Conservation (phyloP, 495 filamentous ascomycete species). For the Xylaria acuta region DNA sequence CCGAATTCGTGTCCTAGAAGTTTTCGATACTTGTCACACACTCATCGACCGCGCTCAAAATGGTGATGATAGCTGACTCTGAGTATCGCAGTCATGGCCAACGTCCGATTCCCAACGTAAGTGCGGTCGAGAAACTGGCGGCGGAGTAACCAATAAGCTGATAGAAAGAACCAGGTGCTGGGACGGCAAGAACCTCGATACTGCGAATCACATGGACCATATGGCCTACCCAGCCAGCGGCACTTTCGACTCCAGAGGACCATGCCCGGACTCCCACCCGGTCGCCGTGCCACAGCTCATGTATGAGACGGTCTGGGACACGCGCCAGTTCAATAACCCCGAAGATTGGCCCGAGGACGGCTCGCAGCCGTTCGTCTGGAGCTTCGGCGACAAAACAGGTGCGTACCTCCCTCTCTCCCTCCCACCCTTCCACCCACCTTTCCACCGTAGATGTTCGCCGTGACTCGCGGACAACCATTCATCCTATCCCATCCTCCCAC, state of each 20-base stretch:
- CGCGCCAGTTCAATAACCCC: conserved; percentile 47
- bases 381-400: conserved; percentile 46
- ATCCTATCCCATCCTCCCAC: too few species aligned
- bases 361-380: conserved; percentile 51
- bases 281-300: conserved; percentile 43
- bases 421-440: too few species aligned
- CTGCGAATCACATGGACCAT: conserved; percentile 41
- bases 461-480: too few species aligned
- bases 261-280: conserved; percentile 38
- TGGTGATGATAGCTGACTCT: conserved; percentile 4
- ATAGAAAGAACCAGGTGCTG: conserved; percentile 35
- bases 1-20: background rate
- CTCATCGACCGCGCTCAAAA: background rate
- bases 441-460: too few species aligned
- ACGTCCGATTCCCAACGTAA: conserved; percentile 45
- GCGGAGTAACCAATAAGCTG: background rate
- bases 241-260: conserved; percentile 41
- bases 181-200: conserved; percentile 46
- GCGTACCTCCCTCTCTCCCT: too few species aligned
- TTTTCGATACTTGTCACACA: background rate
- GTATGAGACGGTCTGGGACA: conserved; percentile 43
- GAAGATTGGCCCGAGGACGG: conserved; percentile 52
- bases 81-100: conserved; percentile 39
- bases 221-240: conserved; percentile 42
- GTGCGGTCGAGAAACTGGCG: conserved; percentile 8